phyloP scores from a whole-genome alignment of 2,329 filamentous ascomycete genomes.

The Fusarium sp. region DNA sequence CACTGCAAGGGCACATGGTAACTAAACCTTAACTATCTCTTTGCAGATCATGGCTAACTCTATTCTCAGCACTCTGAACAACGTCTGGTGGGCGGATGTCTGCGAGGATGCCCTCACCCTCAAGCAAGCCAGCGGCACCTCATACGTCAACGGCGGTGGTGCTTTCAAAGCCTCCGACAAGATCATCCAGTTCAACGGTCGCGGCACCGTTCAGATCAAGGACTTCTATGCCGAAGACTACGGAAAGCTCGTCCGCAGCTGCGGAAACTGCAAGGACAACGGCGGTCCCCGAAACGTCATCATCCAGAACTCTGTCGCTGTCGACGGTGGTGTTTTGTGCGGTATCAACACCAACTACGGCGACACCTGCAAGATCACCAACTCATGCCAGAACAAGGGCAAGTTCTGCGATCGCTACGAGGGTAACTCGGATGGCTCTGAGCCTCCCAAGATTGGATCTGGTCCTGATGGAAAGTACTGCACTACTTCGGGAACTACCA shows the following conservation, averaged over 20 bases:
- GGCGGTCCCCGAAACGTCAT: constrained; percentile 35
- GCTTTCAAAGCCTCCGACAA: constrained; percentile 33
- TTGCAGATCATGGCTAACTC: background rate
- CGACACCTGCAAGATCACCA: constrained; percentile 41
- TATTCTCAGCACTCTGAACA: constrained; percentile 44
- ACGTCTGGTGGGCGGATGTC: constrained; percentile 54
- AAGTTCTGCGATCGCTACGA: constrained; percentile 38
- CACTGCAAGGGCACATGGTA: constrained; percentile 61
- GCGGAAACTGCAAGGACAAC: constrained; percentile 52
- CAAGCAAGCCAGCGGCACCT: constrained; percentile 53
- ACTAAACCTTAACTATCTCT: background rate
- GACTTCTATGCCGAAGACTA: constrained; percentile 49
- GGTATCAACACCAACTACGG: constrained; percentile 44
- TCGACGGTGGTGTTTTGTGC: constrained; percentile 38
- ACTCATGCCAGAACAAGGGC: constrained; percentile 35
- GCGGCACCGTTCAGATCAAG: constrained; percentile 52
- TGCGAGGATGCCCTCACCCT: constrained; percentile 53
- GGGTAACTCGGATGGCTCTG: constrained; percentile 35
- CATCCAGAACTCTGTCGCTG: constrained; percentile 35
- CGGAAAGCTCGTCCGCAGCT: constrained; percentile 62
- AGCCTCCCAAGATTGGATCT: constrained; percentile 41
- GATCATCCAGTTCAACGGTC: constrained; percentile 56
- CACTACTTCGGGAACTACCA: constrained; percentile 16
- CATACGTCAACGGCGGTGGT: constrained; percentile 51
- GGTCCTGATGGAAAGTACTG: constrained; percentile 39